phyloP scores from a whole-genome alignment of 179 eudicot species.

The Spergularia azorica region DNA sequence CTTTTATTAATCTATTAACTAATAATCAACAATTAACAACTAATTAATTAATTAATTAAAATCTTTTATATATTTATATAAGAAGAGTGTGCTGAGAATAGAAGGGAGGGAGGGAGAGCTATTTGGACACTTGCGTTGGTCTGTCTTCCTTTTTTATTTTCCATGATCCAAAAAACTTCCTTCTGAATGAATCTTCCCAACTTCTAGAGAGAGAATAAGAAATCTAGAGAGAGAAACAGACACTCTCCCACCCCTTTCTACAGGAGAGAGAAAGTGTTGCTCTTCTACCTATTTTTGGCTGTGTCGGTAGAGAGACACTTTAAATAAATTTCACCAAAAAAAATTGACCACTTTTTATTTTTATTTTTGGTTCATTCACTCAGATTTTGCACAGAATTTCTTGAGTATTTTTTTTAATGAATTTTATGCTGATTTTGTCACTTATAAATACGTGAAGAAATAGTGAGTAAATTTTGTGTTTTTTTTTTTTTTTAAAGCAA shows the following conservation, averaged over 20 bases:
- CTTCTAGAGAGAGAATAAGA: slow-evolving; percentile 36
- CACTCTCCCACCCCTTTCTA: background rate
- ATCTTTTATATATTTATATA: too few relatives aligned
- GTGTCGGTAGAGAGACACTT: slow-evolving; percentile 35
- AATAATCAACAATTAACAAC: too few relatives aligned
- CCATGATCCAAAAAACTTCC: slow-evolving; percentile 42
- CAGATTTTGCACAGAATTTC: background rate
- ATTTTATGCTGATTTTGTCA: too few relatives aligned
- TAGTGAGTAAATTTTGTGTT: too few relatives aligned
- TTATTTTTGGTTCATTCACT: background rate
- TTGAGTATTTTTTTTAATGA: too few relatives aligned
- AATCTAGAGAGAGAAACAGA: background rate
- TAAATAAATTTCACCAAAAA: background rate
- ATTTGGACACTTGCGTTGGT: slow-evolving; percentile 33
- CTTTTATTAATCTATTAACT: too few relatives aligned
- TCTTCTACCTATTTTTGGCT: slow-evolving; percentile 16
- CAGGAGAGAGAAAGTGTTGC: background rate
- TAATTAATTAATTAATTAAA: too few relatives aligned
- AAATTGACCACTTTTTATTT: background rate
- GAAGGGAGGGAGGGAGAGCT: background rate
- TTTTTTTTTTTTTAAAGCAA: too few relatives aligned
- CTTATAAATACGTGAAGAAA: too few relatives aligned
- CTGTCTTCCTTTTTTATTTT: slow-evolving; percentile 25
- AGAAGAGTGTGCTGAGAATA: slow-evolving; percentile 16
- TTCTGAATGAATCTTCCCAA: slow-evolving; percentile 43